Conservation (phyloP, 169 alveolate species). For the Cryptosporidium viatorum region DNA sequence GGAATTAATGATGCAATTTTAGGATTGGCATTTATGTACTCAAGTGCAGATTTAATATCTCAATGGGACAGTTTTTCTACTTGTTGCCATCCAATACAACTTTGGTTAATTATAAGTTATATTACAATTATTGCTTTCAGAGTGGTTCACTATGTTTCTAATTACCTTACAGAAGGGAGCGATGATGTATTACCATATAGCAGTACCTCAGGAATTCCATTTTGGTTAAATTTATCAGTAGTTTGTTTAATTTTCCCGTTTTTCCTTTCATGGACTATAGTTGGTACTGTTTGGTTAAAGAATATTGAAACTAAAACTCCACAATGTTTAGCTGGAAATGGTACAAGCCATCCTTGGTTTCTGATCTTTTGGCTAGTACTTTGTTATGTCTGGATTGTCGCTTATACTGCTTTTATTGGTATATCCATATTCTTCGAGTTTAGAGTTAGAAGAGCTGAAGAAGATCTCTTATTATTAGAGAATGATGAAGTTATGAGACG, state of each 20-base stretch:
- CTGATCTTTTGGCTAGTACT: constrained; percentile 82
- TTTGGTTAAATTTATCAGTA: constrained; percentile 79
- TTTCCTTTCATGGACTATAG: constrained; percentile 81
- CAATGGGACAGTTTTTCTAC: constrained; percentile 82
- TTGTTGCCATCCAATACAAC: constrained; percentile 82
- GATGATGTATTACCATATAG: constrained; percentile 80
- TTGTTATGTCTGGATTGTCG: constrained; percentile 83
- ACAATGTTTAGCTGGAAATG: constrained; percentile 76
- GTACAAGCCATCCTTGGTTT: constrained; percentile 85
- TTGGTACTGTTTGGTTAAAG: constrained; percentile 82
- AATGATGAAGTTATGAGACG: constrained; percentile 78
- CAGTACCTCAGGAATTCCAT: constrained; percentile 81
- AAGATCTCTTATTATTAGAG: constrained; percentile 78
- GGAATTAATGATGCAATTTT: constrained; percentile 81
- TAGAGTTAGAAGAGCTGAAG: constrained; percentile 80
- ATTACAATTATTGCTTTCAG: constrained; percentile 80
- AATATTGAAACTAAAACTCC: constrained; percentile 80
- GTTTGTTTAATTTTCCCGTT: constrained; percentile 81
- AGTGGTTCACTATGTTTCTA: constrained; percentile 80
- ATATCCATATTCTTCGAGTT: constrained; percentile 77
- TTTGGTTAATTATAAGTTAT: constrained; percentile 83
- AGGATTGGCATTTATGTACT: constrained; percentile 80
- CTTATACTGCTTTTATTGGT: constrained; percentile 82
- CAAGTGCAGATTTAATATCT: constrained; percentile 81
- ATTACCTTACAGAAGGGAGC: constrained; percentile 80